A percentile compares a stretch with the other conserved stretches of the same genome.
Evolutionary conservation across 179 eudicot species (phyloP).

Genomic region (Corrigiola litoralis): DNA sequence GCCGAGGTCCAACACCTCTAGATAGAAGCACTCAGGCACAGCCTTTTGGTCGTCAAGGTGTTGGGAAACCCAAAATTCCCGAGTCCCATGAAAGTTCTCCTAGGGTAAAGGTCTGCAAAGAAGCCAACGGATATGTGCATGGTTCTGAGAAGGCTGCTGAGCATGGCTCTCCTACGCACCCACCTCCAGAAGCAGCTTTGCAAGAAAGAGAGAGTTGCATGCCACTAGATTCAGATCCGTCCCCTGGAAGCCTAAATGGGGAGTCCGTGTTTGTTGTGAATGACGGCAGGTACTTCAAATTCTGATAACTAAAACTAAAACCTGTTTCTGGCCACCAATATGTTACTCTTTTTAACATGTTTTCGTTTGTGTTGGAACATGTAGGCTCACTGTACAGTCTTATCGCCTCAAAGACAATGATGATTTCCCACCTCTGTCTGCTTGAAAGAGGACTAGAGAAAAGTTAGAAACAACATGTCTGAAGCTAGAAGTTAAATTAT

Average conservation of each 20-base stretch:
- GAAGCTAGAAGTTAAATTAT: constrained; percentile 17
- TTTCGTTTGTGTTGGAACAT: constrained; percentile 22
- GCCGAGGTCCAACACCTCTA: constrained; percentile 24
- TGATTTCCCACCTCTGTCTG: constrained; percentile 45
- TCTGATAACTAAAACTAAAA: background rate
- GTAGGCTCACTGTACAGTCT: constrained; percentile 36
- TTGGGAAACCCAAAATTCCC: constrained; percentile 17
- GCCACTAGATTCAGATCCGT: constrained; percentile 15
- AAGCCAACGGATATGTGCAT: constrained; percentile 29
- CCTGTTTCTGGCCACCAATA: background rate
- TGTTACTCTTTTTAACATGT: background rate
- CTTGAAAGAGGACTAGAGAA: constrained; percentile 21
- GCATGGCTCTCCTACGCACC: constrained; percentile 19
- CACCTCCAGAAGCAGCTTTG: constrained; percentile 1
- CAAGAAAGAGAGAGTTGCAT: constrained; percentile 17
- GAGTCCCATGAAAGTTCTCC: constrained; percentile 36
- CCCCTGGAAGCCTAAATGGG: constrained; percentile 23
- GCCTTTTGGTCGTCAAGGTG: constrained; percentile 28
- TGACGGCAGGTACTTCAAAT: constrained; percentile 34
- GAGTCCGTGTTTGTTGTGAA: constrained; percentile 18
- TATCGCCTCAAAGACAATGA: constrained; percentile 41
- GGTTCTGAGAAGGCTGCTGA: constrained; percentile 28
- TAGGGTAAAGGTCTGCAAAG: constrained; percentile 27
- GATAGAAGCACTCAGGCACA: constrained; percentile 30
- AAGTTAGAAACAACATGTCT: constrained; percentile 9